phyloP scores from a whole-genome alignment of 1,284 basidiomycete genomes.

The Trichosporon sp. region DNA sequence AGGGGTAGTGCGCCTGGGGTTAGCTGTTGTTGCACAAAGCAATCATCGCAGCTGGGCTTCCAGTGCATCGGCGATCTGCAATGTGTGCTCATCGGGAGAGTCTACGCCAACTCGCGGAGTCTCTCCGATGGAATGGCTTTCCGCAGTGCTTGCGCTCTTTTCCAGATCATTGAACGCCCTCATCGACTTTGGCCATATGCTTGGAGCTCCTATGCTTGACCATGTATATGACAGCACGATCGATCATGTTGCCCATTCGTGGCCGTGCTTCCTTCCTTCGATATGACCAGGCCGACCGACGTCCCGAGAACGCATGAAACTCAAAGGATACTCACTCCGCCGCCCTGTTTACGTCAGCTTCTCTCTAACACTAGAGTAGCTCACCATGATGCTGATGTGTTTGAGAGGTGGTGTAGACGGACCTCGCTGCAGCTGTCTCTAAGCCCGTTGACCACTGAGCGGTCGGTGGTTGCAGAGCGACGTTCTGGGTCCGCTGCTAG shows the following conservation, averaged over 20 bases:
- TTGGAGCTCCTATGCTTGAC: too few species aligned
- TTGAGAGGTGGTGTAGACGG: background rate
- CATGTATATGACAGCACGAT: background rate
- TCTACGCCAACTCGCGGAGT: too few species aligned
- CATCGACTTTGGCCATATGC: too few species aligned
- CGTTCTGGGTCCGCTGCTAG: background rate
- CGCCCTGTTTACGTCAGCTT: slow-evolving; percentile 13
- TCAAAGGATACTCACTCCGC: slow-evolving; percentile 15
- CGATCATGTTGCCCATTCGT: too few species aligned
- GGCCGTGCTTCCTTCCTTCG: background rate
- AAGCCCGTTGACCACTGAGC: background rate
- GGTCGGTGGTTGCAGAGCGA: background rate
- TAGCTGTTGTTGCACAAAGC: background rate
- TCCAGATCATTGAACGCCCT: too few species aligned
- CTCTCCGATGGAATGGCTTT: too few species aligned
- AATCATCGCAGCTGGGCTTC: background rate
- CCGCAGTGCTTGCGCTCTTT: too few species aligned
- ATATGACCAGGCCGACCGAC: background rate
- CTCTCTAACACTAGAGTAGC: background rate
- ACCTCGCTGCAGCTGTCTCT: background rate
- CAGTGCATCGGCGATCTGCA: background rate
- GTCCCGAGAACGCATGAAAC: background rate
- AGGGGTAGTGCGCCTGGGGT: slow-evolving; percentile 51
- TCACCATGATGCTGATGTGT: slow-evolving; percentile 8
- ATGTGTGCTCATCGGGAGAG: too few species aligned